These are phyloP conservation scores for Moesziomyces parantarcticus DNA, from an alignment of 1,284 basidiomycete genomes.

Conservation along the genomic window DNA sequence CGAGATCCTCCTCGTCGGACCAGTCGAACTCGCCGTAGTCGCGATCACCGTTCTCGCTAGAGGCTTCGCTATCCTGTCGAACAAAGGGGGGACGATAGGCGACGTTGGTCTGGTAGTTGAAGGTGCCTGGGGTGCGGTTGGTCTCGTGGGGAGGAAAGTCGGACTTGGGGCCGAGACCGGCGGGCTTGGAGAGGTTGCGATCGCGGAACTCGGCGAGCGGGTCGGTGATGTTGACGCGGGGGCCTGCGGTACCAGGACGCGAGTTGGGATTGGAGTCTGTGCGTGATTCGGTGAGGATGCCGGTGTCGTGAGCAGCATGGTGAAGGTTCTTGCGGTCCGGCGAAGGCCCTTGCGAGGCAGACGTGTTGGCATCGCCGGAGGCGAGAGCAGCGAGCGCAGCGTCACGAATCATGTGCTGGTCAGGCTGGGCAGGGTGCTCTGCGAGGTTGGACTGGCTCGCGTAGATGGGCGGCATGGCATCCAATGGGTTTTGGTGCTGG, in stretches of 20 bases:
- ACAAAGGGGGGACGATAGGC: conserved; percentile 36
- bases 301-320: conserved; percentile 8
- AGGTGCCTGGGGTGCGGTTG: conserved; percentile 33
- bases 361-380: conserved; percentile 23
- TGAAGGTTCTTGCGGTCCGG: conserved; percentile 12
- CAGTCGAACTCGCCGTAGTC: conserved; percentile 63
- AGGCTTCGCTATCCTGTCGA: conserved; percentile 50
- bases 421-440: conserved; percentile 4
- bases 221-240: conserved; percentile 58
- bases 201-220: conserved; percentile 59
- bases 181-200: conserved; percentile 49
- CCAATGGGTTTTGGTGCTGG: conserved; percentile 26
- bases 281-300: conserved; percentile 12
- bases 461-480: conserved; percentile 42
- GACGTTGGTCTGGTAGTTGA: conserved; percentile 27
- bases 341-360: background rate
- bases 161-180: conserved; percentile 54
- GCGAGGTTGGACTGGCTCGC: conserved; percentile 41
- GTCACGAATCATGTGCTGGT: conserved; percentile 20
- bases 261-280: conserved; percentile 19
- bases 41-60: conserved; percentile 47
- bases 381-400: conserved; percentile 33
- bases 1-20: conserved; percentile 62
- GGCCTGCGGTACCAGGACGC: conserved; percentile 32
- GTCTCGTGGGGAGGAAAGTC: conserved; percentile 51